These are phyloP conservation scores for Xylaria nigripes DNA, from an alignment of 495 filamentous ascomycete genomes.

Conservation along the genomic window DNA sequence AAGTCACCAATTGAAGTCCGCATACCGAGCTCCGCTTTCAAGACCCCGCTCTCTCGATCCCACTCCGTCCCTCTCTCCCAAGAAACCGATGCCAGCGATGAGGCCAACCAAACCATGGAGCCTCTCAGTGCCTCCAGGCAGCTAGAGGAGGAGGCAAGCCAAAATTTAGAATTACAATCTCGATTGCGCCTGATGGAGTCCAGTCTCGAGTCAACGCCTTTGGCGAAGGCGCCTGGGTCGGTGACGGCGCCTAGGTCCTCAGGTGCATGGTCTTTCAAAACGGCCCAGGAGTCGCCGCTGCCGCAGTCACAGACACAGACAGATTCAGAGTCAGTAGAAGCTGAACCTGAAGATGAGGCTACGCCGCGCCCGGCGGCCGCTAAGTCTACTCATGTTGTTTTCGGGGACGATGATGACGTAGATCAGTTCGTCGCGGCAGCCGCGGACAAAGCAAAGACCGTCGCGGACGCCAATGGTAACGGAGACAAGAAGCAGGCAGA, in stretches of 20 bases:
- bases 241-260: background rate
- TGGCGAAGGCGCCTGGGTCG: background rate
- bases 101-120: background rate
- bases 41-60: constrained; percentile 1
- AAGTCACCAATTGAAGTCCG: constrained; percentile 19
- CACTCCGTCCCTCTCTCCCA: constrained; percentile 14
- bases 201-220: background rate
- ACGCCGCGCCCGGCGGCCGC: constrained; percentile 14
- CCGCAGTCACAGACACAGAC: constrained; percentile 12
- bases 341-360: constrained; percentile 7
- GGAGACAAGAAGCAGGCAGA: constrained; percentile 19
- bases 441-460: constrained; percentile 7
- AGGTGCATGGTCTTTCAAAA: constrained; percentile 10
- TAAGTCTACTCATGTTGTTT: constrained; percentile 22
- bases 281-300: constrained; percentile 12
- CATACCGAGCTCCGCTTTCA: constrained; percentile 14
- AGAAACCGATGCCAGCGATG: constrained; percentile 3
- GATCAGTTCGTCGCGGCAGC: constrained; percentile 25
- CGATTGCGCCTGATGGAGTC: background rate
- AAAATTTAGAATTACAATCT: constrained; percentile 16
- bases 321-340: background rate
- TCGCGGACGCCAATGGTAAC: background rate
- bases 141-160: constrained; percentile 22
- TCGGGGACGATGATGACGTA: constrained; percentile 28
- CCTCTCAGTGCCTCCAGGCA: constrained; percentile 21